A percentile compares a stretch with the other conserved stretches of the same genome.
Evolutionary conservation across 2,329 filamentous ascomycete genomes (phyloP).

Genomic region (Tothia fuscella): DNA sequence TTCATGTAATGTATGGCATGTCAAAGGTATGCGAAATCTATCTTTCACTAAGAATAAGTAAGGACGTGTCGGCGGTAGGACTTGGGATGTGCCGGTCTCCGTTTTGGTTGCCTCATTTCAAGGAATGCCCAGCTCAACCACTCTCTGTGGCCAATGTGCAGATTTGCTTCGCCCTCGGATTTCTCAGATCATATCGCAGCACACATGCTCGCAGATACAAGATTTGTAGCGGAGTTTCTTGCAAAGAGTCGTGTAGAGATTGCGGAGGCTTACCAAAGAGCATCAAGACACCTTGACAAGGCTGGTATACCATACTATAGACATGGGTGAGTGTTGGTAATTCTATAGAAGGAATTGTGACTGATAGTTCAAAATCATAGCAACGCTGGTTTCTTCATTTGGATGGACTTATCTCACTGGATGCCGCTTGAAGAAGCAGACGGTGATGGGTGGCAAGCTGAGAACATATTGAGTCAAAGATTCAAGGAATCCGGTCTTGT

Average conservation of each 20-base stretch:
- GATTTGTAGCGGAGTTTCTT: conserved; percentile 17
- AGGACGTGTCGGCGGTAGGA: conserved; percentile 20
- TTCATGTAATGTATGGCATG: conserved; percentile 24
- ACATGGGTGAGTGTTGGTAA: conserved; percentile 13
- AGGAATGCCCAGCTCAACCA: conserved; percentile 17
- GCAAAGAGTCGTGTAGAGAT: conserved; percentile 14
- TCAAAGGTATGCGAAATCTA: conserved; percentile 7
- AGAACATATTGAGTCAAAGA: conserved; percentile 34
- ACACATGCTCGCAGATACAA: conserved; percentile 20
- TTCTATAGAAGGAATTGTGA: not conserved
- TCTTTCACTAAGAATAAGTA: not conserved
- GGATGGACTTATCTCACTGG: conserved; percentile 31
- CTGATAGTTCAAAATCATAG: conserved; percentile 1
- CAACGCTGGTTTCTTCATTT: conserved; percentile 37
- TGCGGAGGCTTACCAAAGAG: conserved; percentile 14
- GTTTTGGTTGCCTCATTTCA: conserved; percentile 19
- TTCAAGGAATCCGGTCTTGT: conserved; percentile 38
- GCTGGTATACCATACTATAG: conserved; percentile 27
- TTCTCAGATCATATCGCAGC: conserved; percentile 21
- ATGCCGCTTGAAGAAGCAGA: conserved; percentile 20
- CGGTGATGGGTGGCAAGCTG: conserved; percentile 19
- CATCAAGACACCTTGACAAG: conserved; percentile 15
- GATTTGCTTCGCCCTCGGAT: conserved; percentile 19
- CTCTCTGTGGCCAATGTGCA: conserved; percentile 16
- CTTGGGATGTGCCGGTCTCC: conserved; percentile 22